A percentile compares a stretch with the other conserved stretches of the same genome.
Evolutionary conservation across 2,329 filamentous ascomycete genomes (phyloP).

Genomic region (Intubia oerlemansii): DNA sequence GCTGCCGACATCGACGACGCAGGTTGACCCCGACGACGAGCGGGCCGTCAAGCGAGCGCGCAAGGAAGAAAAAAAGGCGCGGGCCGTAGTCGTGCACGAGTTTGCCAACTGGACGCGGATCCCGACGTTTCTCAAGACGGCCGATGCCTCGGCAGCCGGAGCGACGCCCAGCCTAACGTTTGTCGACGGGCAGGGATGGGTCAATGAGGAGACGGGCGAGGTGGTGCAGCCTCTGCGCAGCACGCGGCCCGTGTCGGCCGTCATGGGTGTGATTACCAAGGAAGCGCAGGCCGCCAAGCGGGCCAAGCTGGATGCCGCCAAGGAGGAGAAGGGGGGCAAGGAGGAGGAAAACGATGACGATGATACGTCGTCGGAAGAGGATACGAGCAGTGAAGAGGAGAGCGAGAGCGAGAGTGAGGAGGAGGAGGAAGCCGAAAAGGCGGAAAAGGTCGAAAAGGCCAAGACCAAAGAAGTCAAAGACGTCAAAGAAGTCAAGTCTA

Average conservation of each 20-base stretch:
- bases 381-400: constrained; percentile 3
- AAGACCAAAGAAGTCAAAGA: too few species aligned
- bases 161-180: constrained; percentile 32
- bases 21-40: constrained; percentile 7
- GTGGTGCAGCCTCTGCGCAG: constrained; percentile 40
- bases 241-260: constrained; percentile 10
- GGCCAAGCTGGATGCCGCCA: constrained; percentile 6
- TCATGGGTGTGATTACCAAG: constrained; percentile 3
- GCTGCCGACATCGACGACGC: constrained; percentile 11
- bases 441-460: too few species aligned
- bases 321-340: not conserved
- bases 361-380: constrained; percentile 6
- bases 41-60: constrained; percentile 28
- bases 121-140: constrained; percentile 54
- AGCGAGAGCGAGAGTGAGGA: constrained; percentile 10
- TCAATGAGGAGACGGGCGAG: constrained; percentile 49
- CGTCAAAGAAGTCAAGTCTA: too few species aligned
- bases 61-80: constrained; percentile 18
- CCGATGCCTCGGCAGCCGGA: constrained; percentile 18
- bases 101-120: constrained; percentile 71
- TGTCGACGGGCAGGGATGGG: constrained; percentile 73
- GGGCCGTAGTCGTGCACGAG: constrained; percentile 60
- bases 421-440: too few species aligned
- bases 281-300: constrained; percentile 9
- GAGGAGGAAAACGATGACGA: constrained; percentile 5